Evolutionary conservation across 225 moss, liverwort and hornwort genomes (phyloP).

Genomic region (Physcomitrellopsis africana): DNA sequence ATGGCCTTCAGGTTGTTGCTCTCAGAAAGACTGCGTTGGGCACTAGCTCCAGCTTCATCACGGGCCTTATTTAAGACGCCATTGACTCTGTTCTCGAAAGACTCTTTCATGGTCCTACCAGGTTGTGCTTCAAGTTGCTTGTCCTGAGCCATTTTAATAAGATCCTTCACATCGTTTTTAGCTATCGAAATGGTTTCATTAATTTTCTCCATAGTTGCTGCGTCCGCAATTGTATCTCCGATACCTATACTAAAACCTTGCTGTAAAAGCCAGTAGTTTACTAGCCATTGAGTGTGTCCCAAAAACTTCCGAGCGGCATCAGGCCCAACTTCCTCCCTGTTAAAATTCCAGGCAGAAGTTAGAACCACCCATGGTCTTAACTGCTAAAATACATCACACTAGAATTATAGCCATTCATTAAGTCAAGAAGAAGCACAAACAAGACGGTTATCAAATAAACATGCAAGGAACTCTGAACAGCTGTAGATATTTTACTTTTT

Average conservation of each 20-base stretch:
- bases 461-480: not conserved
- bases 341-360: constrained; percentile 17
- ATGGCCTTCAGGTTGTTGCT: constrained; percentile 80
- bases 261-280: constrained; percentile 97
- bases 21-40: constrained; percentile 87
- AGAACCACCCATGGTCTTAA: constrained; percentile 9
- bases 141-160: constrained; percentile 95
- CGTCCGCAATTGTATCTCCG: constrained; percentile 98
- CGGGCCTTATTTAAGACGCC: constrained; percentile 98
- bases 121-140: constrained; percentile 99
- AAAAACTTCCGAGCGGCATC: constrained; percentile 98
- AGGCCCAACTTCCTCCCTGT: constrained; percentile 99
- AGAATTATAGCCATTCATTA: not conserved
- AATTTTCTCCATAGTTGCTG: constrained; percentile 98
- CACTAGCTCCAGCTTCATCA: constrained; percentile 97
- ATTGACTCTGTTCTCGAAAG: constrained; percentile 96
- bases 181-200: constrained; percentile 97
- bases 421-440: not conserved
- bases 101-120: constrained; percentile 93
- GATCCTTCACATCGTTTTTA: constrained; percentile 95
- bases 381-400: not conserved
- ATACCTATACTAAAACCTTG: constrained; percentile 99
- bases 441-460: not conserved
- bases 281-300: constrained; percentile 97
- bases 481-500: not conserved